phyloP scores from a whole-genome alignment of 805 yeast species.

The Starmerella ratchasimensis region DNA sequence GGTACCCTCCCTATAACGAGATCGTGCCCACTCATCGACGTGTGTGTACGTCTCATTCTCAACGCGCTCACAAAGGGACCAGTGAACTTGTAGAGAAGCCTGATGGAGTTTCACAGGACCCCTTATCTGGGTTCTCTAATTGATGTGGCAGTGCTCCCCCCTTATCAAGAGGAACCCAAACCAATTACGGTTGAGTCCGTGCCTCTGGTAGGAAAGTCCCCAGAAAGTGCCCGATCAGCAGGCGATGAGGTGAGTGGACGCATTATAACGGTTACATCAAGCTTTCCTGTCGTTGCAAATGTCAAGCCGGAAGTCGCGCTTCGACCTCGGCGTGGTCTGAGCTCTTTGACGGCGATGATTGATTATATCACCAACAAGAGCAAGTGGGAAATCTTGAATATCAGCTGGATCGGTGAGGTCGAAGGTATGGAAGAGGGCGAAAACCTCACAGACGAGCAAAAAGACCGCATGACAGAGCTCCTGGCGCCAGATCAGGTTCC shows the following conservation, averaged over 20 bases:
- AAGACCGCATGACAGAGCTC: constrained; percentile 32
- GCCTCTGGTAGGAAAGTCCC: constrained; percentile 14
- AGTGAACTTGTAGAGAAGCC: neutral
- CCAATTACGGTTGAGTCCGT: neutral
- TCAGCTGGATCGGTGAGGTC: constrained; percentile 95
- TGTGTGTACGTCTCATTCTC: neutral
- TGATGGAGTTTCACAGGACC: constrained; percentile 19
- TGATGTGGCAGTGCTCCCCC: constrained; percentile 15
- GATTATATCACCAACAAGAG: constrained; percentile 39
- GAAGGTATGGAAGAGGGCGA: constrained; percentile 20
- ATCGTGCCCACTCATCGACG: neutral
- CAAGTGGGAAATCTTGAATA: constrained; percentile 73
- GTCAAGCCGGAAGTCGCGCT: constrained; percentile 27
- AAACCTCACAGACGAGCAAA: constrained; percentile 42
- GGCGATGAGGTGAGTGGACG: constrained; percentile 42
- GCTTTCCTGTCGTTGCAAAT: constrained; percentile 50
- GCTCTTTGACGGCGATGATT: constrained; percentile 69
- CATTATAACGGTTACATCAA: constrained; percentile 52
- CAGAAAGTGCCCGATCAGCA: constrained; percentile 13
- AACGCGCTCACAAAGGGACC: too few relatives aligned
- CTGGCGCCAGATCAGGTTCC: constrained; percentile 36
- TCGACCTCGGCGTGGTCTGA: constrained; percentile 53
- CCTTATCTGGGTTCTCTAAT: constrained; percentile 20
- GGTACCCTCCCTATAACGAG: neutral
- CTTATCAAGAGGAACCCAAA: constrained; percentile 6